Evolutionary conservation across 495 filamentous ascomycete species (phyloP).

Genomic region (Penicillium nucicola): DNA sequence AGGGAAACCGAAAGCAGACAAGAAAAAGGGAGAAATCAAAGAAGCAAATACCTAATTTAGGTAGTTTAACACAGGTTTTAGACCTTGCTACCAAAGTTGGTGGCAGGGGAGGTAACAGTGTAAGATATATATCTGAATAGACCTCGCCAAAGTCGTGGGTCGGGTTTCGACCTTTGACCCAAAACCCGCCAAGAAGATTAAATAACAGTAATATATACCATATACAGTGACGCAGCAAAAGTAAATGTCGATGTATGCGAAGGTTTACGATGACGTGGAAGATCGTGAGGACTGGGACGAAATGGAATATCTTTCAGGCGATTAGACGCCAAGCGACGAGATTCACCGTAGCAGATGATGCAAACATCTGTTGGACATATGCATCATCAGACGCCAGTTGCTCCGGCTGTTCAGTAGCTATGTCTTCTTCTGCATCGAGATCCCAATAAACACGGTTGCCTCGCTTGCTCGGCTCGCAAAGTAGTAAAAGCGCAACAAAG

Average conservation of each 20-base stretch:
- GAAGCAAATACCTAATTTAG: background rate
- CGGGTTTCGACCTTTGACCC: no score
- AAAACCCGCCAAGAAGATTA: no score
- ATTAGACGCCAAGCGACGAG: slow-evolving; percentile 15
- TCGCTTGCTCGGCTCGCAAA: slow-evolving; percentile 3
- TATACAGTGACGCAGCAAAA: no score
- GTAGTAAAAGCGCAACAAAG: slow-evolving; percentile 20
- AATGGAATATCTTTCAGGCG: no score
- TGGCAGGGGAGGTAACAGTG: background rate
- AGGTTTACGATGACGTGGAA: no score
- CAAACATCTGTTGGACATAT: slow-evolving; percentile 24
- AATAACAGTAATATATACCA: no score
- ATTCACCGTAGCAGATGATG: slow-evolving; percentile 29
- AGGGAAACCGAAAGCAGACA: background rate
- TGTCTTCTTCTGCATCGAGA: slow-evolving; percentile 11
- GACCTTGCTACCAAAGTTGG: background rate
- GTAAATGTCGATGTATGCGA: no score
- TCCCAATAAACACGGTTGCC: slow-evolving; percentile 25
- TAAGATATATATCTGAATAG: slow-evolving; percentile 5
- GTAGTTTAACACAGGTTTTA: background rate
- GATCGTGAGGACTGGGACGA: no score
- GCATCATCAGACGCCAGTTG: slow-evolving; percentile 1
- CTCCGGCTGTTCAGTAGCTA: slow-evolving; percentile 7
- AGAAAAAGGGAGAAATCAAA: background rate
- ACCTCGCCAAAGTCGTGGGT: no score